Evolutionary conservation across 2,329 filamentous ascomycete genomes (phyloP).

Genomic region (Leptosphaerulina australis): DNA sequence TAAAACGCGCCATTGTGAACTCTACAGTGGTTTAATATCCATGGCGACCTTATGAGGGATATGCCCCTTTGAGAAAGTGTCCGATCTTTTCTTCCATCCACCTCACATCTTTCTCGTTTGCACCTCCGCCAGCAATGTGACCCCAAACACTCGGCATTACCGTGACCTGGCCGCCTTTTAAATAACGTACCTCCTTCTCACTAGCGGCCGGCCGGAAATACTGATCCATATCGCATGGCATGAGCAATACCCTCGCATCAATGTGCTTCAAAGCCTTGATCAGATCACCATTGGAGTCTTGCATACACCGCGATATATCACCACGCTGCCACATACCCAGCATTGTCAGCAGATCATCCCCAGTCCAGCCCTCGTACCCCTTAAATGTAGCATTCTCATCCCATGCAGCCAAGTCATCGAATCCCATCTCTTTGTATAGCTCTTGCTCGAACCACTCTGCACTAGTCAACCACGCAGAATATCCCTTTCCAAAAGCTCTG

Average conservation of each 20-base stretch:
- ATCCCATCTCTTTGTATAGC: conserved; percentile 46
- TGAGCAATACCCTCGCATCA: conserved; percentile 46
- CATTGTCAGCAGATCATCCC: conserved; percentile 48
- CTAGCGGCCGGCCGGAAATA: conserved; percentile 52
- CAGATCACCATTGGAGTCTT: conserved; percentile 32
- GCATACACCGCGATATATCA: conserved; percentile 45
- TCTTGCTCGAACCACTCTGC: conserved; percentile 51
- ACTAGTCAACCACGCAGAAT: conserved; percentile 51
- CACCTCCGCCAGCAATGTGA: conserved; percentile 50
- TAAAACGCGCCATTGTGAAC: no score
- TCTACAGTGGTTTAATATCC: no score
- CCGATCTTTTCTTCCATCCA: conserved; percentile 31
- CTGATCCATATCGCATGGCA: conserved; percentile 50
- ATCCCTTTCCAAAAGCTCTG: conserved; percentile 49
- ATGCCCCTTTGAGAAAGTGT: conserved; percentile 8
- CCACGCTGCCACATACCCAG: conserved; percentile 53
- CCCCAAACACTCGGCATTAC: conserved; percentile 51
- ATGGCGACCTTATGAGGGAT: no score
- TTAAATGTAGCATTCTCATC: conserved; percentile 33
- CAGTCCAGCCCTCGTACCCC: conserved; percentile 37
- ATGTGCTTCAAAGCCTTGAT: conserved; percentile 45
- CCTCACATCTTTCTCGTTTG: conserved; percentile 39
- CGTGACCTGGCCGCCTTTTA: conserved; percentile 41
- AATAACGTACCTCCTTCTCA: conserved; percentile 44
- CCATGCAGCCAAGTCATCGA: conserved; percentile 29